Percentiles rank a stretch among this genome's conserved stretches.
Evolutionary conservation across 2,329 filamentous ascomycete species (phyloP).

Genomic region (Calonectria montana): DNA sequence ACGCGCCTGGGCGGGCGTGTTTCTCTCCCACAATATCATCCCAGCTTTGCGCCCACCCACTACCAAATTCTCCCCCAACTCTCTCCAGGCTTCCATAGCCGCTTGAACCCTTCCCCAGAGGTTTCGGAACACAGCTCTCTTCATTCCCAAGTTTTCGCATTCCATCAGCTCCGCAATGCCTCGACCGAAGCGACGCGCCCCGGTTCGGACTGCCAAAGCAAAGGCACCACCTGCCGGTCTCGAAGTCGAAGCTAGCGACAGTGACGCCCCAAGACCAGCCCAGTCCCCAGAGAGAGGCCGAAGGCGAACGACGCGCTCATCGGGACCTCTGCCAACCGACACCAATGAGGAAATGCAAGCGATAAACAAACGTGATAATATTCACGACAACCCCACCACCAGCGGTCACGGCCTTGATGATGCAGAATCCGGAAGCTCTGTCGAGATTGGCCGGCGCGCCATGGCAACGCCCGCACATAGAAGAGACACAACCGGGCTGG

Average conservation of each 20-base stretch:
- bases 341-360: conserved; percentile 41
- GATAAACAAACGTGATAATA: conserved; percentile 48
- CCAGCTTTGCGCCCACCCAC: neutral
- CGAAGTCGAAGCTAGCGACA: conserved; percentile 31
- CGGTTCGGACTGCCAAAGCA: conserved; percentile 37
- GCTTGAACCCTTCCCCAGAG: neutral
- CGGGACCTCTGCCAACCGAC: conserved; percentile 30
- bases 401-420: conserved; percentile 41
- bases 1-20: conserved; percentile 44
- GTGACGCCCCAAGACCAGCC: conserved; percentile 21
- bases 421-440: conserved; percentile 46
- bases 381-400: conserved; percentile 47
- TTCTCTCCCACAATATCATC: conserved; percentile 36
- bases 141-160: neutral
- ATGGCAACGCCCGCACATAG: conserved; percentile 48
- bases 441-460: conserved; percentile 53
- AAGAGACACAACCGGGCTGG: conserved; percentile 60
- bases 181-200: conserved; percentile 44
- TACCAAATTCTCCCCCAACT: conserved; percentile 11
- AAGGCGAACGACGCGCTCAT: conserved; percentile 39
- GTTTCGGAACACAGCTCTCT: conserved; percentile 13
- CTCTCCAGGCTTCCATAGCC: conserved; percentile 14
- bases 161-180: conserved; percentile 39
- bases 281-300: conserved; percentile 39
- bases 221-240: conserved; percentile 31